Evolutionary conservation across 1,139 yeast species (phyloP).

Genomic region (Lodderomyces parapsilosis): DNA sequence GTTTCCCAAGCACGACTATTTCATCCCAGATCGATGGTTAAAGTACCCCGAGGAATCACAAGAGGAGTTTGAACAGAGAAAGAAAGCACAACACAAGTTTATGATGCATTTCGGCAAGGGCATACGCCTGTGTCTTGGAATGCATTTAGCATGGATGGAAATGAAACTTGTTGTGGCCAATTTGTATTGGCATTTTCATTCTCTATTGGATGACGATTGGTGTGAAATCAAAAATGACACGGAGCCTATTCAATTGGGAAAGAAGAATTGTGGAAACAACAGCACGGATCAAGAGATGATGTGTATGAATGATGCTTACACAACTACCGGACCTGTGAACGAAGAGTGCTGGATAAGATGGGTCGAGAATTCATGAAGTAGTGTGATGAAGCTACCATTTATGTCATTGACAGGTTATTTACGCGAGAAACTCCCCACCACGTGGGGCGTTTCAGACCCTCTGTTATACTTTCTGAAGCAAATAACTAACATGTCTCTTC

Average conservation of each 20-base stretch:
- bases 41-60: conserved; percentile 31
- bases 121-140: conserved; percentile 73
- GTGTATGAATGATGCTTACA: conserved; percentile 53
- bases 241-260: conserved; percentile 27
- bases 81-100: conserved; percentile 47
- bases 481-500: no score
- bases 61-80: conserved; percentile 32
- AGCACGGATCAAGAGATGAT: conserved; percentile 43
- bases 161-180: conserved; percentile 59
- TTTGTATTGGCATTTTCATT: conserved; percentile 49
- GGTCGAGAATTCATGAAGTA: conserved; percentile 18
- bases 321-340: conserved; percentile 44
- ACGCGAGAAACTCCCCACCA: no score
- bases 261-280: conserved; percentile 16
- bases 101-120: conserved; percentile 76
- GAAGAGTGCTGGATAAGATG: conserved; percentile 55
- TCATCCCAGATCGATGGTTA: conserved; percentile 66
- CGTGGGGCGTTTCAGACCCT: no score
- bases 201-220: conserved; percentile 43
- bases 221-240: conserved; percentile 27
- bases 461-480: no score
- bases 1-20: conserved; percentile 51
- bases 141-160: conserved; percentile 66
- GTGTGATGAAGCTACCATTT: background rate
- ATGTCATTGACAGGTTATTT: background rate